These are phyloP conservation scores for Medicago truncatula DNA, from an alignment of 306 rosid species.

Conservation along the genomic window MtrunA17r5.0-ANR NC_053046.1:11000001-11000500, in stretches of 20 bases:
- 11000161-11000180: constrained; percentile 57
- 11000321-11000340: constrained; percentile 13
- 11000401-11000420: background rate
- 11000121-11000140: constrained; percentile 95
- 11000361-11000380: background rate
- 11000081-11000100: constrained; percentile 72
- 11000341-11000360: background rate
- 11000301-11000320: background rate
- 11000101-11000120: constrained; percentile 69
- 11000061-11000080: constrained; percentile 57
- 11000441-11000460: background rate
- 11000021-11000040: constrained; percentile 22
- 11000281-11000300: constrained; percentile 22
- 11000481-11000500: constrained; percentile 5
- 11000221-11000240: constrained; percentile 97
- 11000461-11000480: constrained; percentile 14
- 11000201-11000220: constrained; percentile 77
- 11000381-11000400: too few species aligned
- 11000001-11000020: background rate
- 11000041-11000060: constrained; percentile 11
- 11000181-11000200: constrained; percentile 59
- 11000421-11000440: too few species aligned
- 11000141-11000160: constrained; percentile 72
- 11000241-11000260: constrained; percentile 84
- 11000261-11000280: constrained; percentile 26